Base-by-base conservation (phyloP, 1,139 yeast genomes). In the Meyerozyma guilliermondii region DNA sequence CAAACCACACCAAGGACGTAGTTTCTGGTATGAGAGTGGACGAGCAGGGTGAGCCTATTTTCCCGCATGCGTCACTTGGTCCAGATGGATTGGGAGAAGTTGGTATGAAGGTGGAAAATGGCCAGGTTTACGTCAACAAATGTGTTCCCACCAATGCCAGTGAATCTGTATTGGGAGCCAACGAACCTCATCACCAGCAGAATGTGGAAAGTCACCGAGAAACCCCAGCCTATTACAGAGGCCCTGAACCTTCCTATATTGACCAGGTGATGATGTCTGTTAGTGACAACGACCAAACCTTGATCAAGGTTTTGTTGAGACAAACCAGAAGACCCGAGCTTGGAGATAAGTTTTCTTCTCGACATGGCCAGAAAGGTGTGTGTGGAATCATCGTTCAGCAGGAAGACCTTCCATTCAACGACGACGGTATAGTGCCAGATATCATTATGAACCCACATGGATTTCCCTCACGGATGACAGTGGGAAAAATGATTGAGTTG, bases 381-480 rank as follows among this genome's bases (percentile, higher is more conserved):
- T 91, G 98, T 73, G 98, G 98, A 64, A 87, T 91, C 53, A 92
- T 91, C 63, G 97, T 91, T 11, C 91, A 87, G 56, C 97, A 91
- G 59, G 97, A 89, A 60, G 98, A 92, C 60, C 76, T 92, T 76
- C 98, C 98, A 27, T 92, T 91, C 62, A 87, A 83, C 59, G 97
- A 91, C 54, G 78, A 81, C 47, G 98, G 98, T 55, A 78, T 91
- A 38, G 72, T 80, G 4, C 98, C 98, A 0, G 98, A 92, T 66
- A 89, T 92, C 52, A 92, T 92, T 58, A 92, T 92, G 96, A 92
- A 92, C 59, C 98, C 98, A 1, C 98, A 92, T 61, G 98, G 97
- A 69, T 92, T 92, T 82, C 98, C 98, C 50, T 91, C 98, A 33
- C 95, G 98, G 75, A 92, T 92, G 99, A 92, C 99, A 39, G 98